Evolutionary conservation across 148 eudicot species (phyloP).

Genomic region (Amaranthus hypochondriacus): DNA sequence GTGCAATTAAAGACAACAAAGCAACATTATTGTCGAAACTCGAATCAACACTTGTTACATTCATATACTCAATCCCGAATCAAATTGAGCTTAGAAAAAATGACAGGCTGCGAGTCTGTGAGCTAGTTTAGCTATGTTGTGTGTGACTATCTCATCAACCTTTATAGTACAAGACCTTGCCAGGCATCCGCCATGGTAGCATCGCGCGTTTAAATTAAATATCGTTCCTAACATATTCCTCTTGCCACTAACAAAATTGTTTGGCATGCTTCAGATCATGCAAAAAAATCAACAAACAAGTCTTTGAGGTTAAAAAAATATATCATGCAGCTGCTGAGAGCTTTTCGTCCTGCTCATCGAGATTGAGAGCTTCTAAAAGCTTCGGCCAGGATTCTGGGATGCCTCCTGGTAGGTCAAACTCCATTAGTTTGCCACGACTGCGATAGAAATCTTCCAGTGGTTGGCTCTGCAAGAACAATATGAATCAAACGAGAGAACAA

Average conservation of each 20-base stretch:
- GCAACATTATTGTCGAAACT: too few relatives aligned
- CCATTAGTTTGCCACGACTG: constrained; percentile 64
- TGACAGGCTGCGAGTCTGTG: too few relatives aligned
- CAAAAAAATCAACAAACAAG: constrained; percentile 30
- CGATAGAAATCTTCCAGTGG: constrained; percentile 88
- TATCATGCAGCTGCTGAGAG: constrained; percentile 57
- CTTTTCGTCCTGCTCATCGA: constrained; percentile 83
- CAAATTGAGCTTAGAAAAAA: too few relatives aligned
- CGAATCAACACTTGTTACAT: too few relatives aligned
- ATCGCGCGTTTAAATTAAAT: not conserved
- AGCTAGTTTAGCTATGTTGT: too few relatives aligned
- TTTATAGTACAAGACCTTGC: constrained; percentile 11
- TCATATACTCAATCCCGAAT: too few relatives aligned
- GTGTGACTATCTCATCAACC: not conserved
- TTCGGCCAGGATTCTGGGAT: constrained; percentile 98
- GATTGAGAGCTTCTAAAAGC: constrained; percentile 79
- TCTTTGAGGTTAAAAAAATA: not conserved
- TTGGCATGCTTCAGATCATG: constrained; percentile 42
- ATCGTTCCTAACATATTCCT: constrained; percentile 1
- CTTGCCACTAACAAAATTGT: constrained; percentile 40
- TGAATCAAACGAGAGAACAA: not conserved
- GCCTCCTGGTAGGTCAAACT: constrained; percentile 93
- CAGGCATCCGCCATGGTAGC: constrained; percentile 32
- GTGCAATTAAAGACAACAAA: too few relatives aligned
- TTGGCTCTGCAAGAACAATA: constrained; percentile 59